These are phyloP conservation scores for Dryas drummondii DNA, from an alignment of 306 rosid species.

Conservation along the genomic window DNA sequence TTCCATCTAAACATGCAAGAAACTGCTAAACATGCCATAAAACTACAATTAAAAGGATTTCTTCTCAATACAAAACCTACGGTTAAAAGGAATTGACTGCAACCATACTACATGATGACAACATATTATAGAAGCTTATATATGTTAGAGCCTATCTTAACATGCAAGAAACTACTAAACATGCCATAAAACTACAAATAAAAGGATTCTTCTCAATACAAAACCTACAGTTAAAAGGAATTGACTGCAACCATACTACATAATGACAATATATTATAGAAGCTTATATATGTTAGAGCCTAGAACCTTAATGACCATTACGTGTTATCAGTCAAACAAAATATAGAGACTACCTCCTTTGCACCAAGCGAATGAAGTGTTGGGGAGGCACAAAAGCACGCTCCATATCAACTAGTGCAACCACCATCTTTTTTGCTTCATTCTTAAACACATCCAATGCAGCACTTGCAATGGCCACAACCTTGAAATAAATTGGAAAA, in stretches of 20 bases:
- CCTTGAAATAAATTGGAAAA: conserved; percentile 38
- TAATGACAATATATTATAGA: neutral
- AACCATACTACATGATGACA: neutral
- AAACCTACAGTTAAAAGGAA: neutral
- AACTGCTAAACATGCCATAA: neutral
- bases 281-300: neutral
- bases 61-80: too few species aligned
- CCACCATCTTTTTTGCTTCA: conserved; percentile 95
- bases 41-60: neutral
- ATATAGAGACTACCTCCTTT: conserved; percentile 63
- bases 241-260: neutral
- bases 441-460: conserved; percentile 83
- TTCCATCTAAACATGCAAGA: conserved; percentile 1
- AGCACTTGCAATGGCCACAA: conserved; percentile 83
- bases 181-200: neutral
- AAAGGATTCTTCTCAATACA: too few species aligned
- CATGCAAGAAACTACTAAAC: neutral
- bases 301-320: neutral
- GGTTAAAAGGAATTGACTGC: neutral
- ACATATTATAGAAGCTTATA: neutral
- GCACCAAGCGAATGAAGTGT: conserved; percentile 93
- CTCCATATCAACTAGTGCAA: conserved; percentile 98
- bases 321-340: neutral
- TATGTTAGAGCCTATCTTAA: neutral
- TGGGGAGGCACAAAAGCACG: conserved; percentile 99